Evolutionary conservation across 2,329 filamentous ascomycete genomes (phyloP), one percentile per base, ranked within the genome.

Genomic region (Plenodomus lindquistii): DNA sequence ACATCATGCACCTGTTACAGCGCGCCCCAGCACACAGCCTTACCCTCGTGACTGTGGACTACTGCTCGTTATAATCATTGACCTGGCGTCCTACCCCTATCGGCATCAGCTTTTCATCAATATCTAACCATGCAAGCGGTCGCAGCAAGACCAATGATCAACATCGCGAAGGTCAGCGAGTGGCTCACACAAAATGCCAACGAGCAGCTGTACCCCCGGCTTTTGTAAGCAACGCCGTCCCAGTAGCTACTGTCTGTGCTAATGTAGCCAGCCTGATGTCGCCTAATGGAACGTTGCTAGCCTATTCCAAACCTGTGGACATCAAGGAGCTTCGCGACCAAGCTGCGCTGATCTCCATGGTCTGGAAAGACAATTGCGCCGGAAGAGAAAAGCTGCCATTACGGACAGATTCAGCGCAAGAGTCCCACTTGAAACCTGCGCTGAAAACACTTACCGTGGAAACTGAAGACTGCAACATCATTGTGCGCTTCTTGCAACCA

Each of bases 271-370:
- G 74, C 52, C 63, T 79, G 45, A 80, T 79, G 74, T 79, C 77
- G 22, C 75, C 76, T 18, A 79, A 79, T 56, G 78, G 77, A 52
- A 79, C 76, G 2, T 62, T 80, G 17, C 67, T 80, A 42, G 77
- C 78, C 37, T 78, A 79, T 60, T 78, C 73, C 16, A 74, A 73
- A 18, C 76, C 77, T 11, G 70, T 73, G n/a, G 72, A 79, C 52
- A 76, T 77, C 59, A 74, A 75, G 51, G 73, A 77, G 51, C 67
- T 80, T 24, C 75, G 78, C 35, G 77, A 77, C 46, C 76, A 79
- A 56, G 77, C 76, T 18, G 76, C 78, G 6, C 62, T 79, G 40
- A 73, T 79, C 8, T 77, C 76, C 18, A 74, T 79, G 53, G 72
- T 73, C 9, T 80, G 77, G 78, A 78, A 78, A 62, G 77, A 79